Conservation (phyloP, 345 rosid genomes). For the Camelina neglecta region DNA sequence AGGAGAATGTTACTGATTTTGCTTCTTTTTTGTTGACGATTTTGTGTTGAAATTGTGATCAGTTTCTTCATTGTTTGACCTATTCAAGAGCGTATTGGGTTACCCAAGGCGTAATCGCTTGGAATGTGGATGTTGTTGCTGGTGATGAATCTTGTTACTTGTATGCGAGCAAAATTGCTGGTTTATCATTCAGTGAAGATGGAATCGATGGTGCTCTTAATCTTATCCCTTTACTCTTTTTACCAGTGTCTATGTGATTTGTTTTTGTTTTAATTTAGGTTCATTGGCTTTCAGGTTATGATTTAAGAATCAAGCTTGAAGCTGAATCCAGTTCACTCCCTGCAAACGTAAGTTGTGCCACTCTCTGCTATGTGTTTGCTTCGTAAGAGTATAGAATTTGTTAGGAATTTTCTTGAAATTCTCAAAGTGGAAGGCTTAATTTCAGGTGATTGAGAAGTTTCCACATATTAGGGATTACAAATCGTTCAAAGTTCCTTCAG, state of each 20-base stretch:
- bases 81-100: conserved; percentile 83
- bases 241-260: background rate
- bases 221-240: background rate
- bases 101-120: conserved; percentile 63
- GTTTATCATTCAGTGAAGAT: conserved; percentile 57
- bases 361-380: conserved; percentile 19
- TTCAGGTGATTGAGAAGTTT: conserved; percentile 80
- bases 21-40: conserved; percentile 5
- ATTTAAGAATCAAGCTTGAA: conserved; percentile 63
- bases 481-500: conserved; percentile 65
- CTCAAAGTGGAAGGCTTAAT: conserved; percentile 9
- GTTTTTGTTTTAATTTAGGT: conserved; percentile 20
- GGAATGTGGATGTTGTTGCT: conserved; percentile 64
- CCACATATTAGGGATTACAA: conserved; percentile 74
- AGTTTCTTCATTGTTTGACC: conserved; percentile 58
- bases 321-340: conserved; percentile 60
- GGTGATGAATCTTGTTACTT: conserved; percentile 66
- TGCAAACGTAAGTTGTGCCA: conserved; percentile 44
- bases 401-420: background rate
- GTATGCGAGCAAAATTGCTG: conserved; percentile 68
- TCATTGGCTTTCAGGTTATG: conserved; percentile 59
- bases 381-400: conserved; percentile 22
- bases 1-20: conserved; percentile 32
- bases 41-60: conserved; percentile 38
- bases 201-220: conserved; percentile 54